A percentile compares a stretch with the other conserved stretches of the same genome.
These are phyloP conservation scores for Gyrodon lividus DNA, from an alignment of 768 basidiomycete genomes.

Conservation along the genomic window DNA sequence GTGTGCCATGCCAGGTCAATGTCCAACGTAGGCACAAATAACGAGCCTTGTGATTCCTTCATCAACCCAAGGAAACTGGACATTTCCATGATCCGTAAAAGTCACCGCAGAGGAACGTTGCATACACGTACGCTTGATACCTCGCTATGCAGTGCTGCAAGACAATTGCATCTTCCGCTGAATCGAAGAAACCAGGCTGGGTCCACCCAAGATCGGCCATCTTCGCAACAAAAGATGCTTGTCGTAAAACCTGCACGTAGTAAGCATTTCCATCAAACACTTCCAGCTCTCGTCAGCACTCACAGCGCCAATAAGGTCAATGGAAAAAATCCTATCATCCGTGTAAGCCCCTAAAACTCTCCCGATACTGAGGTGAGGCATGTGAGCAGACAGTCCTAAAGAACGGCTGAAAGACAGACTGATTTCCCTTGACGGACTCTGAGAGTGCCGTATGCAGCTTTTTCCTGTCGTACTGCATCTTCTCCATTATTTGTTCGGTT, in stretches of 20 bases:
- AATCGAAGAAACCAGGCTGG: slow-evolving; percentile 36
- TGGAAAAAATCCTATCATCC: slow-evolving; percentile 34
- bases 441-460: no score
- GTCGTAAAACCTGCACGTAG: slow-evolving; percentile 42
- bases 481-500: no score
- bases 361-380: no score
- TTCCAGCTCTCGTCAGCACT: not conserved
- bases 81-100: not conserved
- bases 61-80: slow-evolving; percentile 51
- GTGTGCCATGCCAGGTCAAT: slow-evolving; percentile 72
- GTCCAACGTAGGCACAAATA: slow-evolving; percentile 57
- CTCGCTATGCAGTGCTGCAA: slow-evolving; percentile 42
- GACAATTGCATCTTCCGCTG: slow-evolving; percentile 36
- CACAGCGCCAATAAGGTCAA: slow-evolving; percentile 53
- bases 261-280: not conserved
- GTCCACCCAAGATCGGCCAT: slow-evolving; percentile 53
- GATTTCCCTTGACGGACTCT: not conserved
- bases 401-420: not conserved
- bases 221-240: slow-evolving; percentile 50
- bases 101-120: slow-evolving; percentile 53
- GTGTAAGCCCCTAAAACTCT: no score
- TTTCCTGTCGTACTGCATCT: no score
- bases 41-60: slow-evolving; percentile 38
- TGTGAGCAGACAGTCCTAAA: not conserved
- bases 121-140: slow-evolving; percentile 9